Evolutionary conservation across 2,329 filamentous ascomycete species (phyloP), one percentile per base, ranked within the genome.

Genomic region (Cryphonectria naterciae): DNA sequence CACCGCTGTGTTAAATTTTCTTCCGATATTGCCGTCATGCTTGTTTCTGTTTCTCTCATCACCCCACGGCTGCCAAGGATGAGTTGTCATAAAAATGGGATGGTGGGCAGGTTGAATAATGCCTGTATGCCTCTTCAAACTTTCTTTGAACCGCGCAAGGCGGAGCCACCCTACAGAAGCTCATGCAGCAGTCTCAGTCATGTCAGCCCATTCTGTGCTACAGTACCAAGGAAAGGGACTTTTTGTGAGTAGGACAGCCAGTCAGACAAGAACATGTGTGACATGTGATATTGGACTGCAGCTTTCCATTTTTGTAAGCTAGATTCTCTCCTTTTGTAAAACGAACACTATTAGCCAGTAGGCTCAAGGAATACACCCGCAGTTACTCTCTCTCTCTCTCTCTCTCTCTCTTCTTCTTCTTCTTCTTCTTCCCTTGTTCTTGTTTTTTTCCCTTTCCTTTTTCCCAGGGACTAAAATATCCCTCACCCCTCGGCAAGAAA

Each of bases 141-240:
- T 61, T 61, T 61, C 56, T 61, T 22, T 61, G 56, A 61, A 61
- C 56, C 56, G 56, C 56, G 32, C 28, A 61, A 61, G 28, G 56
- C 56, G 56, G 3, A 10, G 28, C 1, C 22, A 7, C 54, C 32
- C 56, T 49, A 19, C 19, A 1, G 19, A 49, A 49, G 19, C 19
- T 7, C 19, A 49, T 49, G 43, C 43, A 49, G 56, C 56, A 17
- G 56, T 37, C 58, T 22, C 58, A 61, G 35, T 19, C 58, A 39
- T n/a, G 46, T 49, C 46, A 49, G 46, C 46, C 46, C 46, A 49
- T 49, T 8, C 46, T n/a, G 41, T 43, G 15, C 41, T 17, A 43
- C 15, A 17, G 46, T 49, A 32, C 28, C 54, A 32, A 58, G 54
- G 25, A 32, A 32, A 19, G 54, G 25, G 25, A 32, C 28, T 32